phyloP scores from a whole-genome alignment of 495 filamentous ascomycete species.

The Neurospora discreta region DNA sequence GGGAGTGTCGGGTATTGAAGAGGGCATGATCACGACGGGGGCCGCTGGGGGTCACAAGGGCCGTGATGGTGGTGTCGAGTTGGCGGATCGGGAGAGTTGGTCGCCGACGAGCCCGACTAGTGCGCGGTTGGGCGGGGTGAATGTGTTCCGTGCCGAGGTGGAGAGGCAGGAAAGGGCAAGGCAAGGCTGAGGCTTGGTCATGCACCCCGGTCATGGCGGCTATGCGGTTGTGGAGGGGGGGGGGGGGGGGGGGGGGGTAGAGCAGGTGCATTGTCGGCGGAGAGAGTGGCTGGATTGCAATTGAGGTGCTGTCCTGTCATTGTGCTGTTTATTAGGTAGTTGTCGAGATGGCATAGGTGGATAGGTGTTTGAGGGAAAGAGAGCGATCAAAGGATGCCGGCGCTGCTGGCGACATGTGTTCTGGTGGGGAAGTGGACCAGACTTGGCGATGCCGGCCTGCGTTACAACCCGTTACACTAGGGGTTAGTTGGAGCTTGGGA shows the following conservation, averaged over 20 bases:
- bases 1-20: background rate
- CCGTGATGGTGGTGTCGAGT: slow-evolving; percentile 7
- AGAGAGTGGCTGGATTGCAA: background rate
- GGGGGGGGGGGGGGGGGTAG: too few species aligned
- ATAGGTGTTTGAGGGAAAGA: background rate
- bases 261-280: background rate
- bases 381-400: background rate
- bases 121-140: slow-evolving; percentile 4
- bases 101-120: slow-evolving; percentile 11
- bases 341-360: background rate
- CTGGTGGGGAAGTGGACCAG: background rate
- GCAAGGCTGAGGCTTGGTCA: background rate
- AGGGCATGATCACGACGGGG: background rate
- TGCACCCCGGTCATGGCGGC: background rate
- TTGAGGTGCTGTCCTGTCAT: background rate
- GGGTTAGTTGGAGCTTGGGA: too few species aligned
- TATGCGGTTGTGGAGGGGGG: background rate
- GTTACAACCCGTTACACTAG: background rate
- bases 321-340: background rate
- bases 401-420: background rate
- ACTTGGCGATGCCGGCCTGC: background rate
- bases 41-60: too few species aligned
- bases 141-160: slow-evolving; percentile 27
- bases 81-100: slow-evolving; percentile 25
- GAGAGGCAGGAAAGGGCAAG: slow-evolving; percentile 18